Evolutionary conservation across 257 asterid species (phyloP), one percentile per base, ranked within the genome.

Genomic region (Gardenia jasminoides): DNA sequence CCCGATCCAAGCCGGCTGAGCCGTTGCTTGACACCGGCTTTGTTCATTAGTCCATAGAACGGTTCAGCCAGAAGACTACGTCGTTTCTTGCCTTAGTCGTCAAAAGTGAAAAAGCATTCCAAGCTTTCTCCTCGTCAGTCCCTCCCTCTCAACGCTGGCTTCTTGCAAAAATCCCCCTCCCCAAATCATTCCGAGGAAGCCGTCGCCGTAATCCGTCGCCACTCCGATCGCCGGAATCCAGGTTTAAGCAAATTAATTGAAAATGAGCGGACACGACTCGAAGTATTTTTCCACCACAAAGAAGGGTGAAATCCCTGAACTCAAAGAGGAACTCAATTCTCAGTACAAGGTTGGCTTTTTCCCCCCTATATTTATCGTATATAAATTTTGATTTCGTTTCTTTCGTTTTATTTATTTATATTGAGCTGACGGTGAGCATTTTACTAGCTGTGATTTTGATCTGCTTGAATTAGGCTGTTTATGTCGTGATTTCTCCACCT

Each of bases 221-320:
- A 30, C 30, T 30, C 28, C 59, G 28, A 59, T 43, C 72, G 64
- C 72, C 79, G 62, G 79, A 64, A 44, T 44, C 10, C 50, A 26
- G 20, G 4, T 64, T 26, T 20, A 43, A 12, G 74, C 44, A 50
- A 50, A 50, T 6, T 33, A 30, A 28, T 28, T 20, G 82, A 80
- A 81, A 83, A 96, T 96, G 98, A 96, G 99, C 87, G 99, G 99
- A 19, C 99, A 92, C 89, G 97, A 96, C 82, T 96, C 99, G 64
- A 96, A 94, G 79, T 96, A 93, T 84, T 96, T 96, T 91, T 96
- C 99, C 83, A 96, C 98, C 81, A 96, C 98, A 80, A 96, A 96
- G 83, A 96, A 96, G 90, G 98, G 99, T 10, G 99, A 96, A 89
- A 96, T 96, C 76, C 99, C 99, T 33, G 99, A 96, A 90, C 99